Evolutionary conservation across 2,329 filamentous ascomycete species (phyloP).

Genomic region (Neoarthrinium moseri): DNA sequence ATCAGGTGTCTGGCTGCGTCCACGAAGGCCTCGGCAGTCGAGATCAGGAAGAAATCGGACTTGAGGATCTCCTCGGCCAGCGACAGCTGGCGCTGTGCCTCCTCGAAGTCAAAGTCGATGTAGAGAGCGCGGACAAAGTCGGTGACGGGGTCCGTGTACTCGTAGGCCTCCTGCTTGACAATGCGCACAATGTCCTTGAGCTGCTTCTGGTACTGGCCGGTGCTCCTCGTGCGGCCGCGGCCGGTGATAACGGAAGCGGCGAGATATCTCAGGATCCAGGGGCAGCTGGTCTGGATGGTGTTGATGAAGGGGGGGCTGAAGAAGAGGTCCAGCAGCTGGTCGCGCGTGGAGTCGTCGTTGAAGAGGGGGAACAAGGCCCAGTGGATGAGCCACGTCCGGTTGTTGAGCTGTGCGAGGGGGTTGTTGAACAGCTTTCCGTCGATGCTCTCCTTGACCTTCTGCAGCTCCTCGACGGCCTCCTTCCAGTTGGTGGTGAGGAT

Average conservation of each 20-base stretch:
- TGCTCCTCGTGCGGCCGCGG: constrained; percentile 77
- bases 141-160: constrained; percentile 94
- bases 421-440: constrained; percentile 96
- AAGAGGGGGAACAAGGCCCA: constrained; percentile 99
- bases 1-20: constrained; percentile 94
- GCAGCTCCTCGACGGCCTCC: constrained; percentile 82
- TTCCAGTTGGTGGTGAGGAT: constrained; percentile 97
- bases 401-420: constrained; percentile 89
- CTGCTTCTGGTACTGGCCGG: constrained; percentile 91
- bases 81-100: constrained; percentile 84
- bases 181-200: constrained; percentile 96
- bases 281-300: constrained; percentile 97
- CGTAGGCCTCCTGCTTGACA: constrained; percentile 94
- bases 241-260: constrained; percentile 94
- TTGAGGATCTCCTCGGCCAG: constrained; percentile 89
- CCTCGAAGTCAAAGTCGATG: constrained; percentile 94
- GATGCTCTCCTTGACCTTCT: constrained; percentile 88
- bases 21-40: constrained; percentile 82
- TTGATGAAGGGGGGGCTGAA: constrained; percentile 98
- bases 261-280: constrained; percentile 94
- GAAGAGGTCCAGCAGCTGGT: constrained; percentile 90
- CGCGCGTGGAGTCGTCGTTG: constrained; percentile 90
- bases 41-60: constrained; percentile 92
- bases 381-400: constrained; percentile 96
- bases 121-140: constrained; percentile 96